Evolutionary conservation across 495 filamentous ascomycete genomes (phyloP).

Genomic region (Aspergillus avenaceus): DNA sequence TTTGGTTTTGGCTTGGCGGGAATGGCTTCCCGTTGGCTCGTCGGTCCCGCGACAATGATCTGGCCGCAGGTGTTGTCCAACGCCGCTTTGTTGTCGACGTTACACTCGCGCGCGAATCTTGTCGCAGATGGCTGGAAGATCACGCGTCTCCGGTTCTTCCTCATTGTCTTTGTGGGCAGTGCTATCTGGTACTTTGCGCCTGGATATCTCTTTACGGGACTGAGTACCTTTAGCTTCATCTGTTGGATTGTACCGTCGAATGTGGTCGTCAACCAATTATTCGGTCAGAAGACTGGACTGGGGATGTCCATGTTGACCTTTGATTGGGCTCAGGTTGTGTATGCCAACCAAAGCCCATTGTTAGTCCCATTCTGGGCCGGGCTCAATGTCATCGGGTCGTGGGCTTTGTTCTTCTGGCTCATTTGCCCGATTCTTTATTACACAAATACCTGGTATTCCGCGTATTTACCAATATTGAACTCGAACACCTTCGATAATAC

Average conservation of each 20-base stretch:
- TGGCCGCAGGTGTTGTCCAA: slow-evolving; percentile 89
- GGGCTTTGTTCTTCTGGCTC: slow-evolving; percentile 87
- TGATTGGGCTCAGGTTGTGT: slow-evolving; percentile 91
- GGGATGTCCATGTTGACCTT: slow-evolving; percentile 87
- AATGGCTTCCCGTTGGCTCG: slow-evolving; percentile 52
- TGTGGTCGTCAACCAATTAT: slow-evolving; percentile 64
- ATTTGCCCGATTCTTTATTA: slow-evolving; percentile 74
- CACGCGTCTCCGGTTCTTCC: slow-evolving; percentile 78
- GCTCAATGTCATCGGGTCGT: slow-evolving; percentile 78
- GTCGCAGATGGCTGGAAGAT: slow-evolving; percentile 82
- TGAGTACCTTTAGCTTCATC: slow-evolving; percentile 86
- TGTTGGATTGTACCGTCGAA: slow-evolving; percentile 85
- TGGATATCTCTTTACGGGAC: slow-evolving; percentile 76
- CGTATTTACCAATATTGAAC: slow-evolving; percentile 44
- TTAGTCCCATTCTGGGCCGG: slow-evolving; percentile 91
- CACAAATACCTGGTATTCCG: slow-evolving; percentile 61
- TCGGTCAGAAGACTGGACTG: slow-evolving; percentile 60
- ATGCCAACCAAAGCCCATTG: slow-evolving; percentile 76
- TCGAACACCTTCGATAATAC: slow-evolving; percentile 46
- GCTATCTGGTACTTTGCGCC: slow-evolving; percentile 82
- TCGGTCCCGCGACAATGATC: slow-evolving; percentile 80
- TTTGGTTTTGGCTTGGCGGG: slow-evolving; percentile 74
- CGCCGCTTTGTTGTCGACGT: slow-evolving; percentile 77
- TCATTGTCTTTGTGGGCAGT: slow-evolving; percentile 59
- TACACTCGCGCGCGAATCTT: slow-evolving; percentile 79